Conservation (phyloP, 169 alveolate genomes). For the Plasmodium chabaudi region DNA sequence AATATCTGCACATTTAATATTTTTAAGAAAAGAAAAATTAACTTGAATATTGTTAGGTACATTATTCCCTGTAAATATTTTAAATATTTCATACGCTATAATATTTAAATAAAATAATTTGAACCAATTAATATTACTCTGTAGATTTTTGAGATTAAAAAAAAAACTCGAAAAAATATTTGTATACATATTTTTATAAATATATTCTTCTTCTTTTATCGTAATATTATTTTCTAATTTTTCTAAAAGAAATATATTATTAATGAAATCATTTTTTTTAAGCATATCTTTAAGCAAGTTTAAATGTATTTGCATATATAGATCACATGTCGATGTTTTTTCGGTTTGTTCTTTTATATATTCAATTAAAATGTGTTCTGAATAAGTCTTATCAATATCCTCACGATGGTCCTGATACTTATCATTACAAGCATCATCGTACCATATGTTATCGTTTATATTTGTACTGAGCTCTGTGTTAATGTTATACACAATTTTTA, state of each 20-base stretch:
- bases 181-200: constrained; percentile 15
- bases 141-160: constrained; percentile 14
- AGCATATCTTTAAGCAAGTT: constrained; percentile 45
- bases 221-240: constrained; percentile 22
- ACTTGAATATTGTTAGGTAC: constrained; percentile 19
- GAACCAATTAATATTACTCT: constrained; percentile 21
- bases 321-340: constrained; percentile 22
- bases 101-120: constrained; percentile 57
- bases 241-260: constrained; percentile 10
- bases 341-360: constrained; percentile 37
- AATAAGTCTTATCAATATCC: background rate
- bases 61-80: constrained; percentile 9
- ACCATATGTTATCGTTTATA: background rate
- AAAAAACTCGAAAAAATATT: constrained; percentile 32
- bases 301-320: constrained; percentile 35
- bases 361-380: constrained; percentile 19
- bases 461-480: constrained; percentile 7
- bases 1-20: constrained; percentile 14
- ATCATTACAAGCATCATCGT: background rate
- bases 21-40: constrained; percentile 21
- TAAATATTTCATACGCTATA: constrained; percentile 25
- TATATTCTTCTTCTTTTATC: constrained; percentile 34
- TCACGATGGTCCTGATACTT: background rate
- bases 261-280: constrained; percentile 38
- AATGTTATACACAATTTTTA: constrained; percentile 40